phyloP scores from a whole-genome alignment of 495 filamentous ascomycete genomes.

The Parathielavia hyrcaniae region DNA sequence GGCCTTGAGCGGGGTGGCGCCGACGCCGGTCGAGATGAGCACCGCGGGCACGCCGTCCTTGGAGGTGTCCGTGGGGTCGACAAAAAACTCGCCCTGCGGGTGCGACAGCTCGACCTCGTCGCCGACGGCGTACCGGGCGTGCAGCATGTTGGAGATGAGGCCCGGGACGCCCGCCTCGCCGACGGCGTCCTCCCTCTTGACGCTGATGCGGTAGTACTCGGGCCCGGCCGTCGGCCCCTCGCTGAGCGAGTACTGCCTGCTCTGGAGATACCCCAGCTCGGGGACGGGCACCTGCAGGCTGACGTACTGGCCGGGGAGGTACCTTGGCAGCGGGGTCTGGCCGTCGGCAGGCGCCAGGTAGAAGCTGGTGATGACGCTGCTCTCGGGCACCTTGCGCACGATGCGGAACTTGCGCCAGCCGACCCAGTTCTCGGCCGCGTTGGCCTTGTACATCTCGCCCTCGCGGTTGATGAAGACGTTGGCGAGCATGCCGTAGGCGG shows the following conservation, averaged over 20 bases:
- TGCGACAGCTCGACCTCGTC: conserved; percentile 60
- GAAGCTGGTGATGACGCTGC: conserved; percentile 56
- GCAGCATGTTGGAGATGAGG: conserved; percentile 63
- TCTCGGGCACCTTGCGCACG: conserved; percentile 53
- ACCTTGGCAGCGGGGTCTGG: conserved; percentile 48
- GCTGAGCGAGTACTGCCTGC: conserved; percentile 66
- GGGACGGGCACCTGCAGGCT: conserved; percentile 54
- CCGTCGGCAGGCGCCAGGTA: conserved; percentile 59
- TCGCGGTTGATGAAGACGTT: conserved; percentile 61
- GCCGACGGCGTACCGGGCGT: conserved; percentile 53
- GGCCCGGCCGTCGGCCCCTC: conserved; percentile 45
- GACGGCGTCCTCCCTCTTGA: conserved; percentile 56
- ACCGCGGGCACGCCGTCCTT: conserved; percentile 50
- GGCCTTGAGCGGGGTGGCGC: conserved; percentile 58
- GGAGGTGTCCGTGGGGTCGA: conserved; percentile 36
- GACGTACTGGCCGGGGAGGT: conserved; percentile 65
- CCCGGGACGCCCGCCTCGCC: conserved; percentile 45
- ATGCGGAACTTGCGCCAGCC: conserved; percentile 64
- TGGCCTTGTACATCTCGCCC: conserved; percentile 51
- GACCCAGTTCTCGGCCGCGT: conserved; percentile 47
- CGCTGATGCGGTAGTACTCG: conserved; percentile 61
- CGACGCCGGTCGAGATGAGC: conserved; percentile 63
- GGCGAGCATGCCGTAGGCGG: conserved; percentile 60
- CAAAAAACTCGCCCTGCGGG: conserved; percentile 63
- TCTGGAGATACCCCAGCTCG: conserved; percentile 53